phyloP scores from a whole-genome alignment of 1,284 basidiomycete genomes.

The Pyrrhoderma noxium region DNA sequence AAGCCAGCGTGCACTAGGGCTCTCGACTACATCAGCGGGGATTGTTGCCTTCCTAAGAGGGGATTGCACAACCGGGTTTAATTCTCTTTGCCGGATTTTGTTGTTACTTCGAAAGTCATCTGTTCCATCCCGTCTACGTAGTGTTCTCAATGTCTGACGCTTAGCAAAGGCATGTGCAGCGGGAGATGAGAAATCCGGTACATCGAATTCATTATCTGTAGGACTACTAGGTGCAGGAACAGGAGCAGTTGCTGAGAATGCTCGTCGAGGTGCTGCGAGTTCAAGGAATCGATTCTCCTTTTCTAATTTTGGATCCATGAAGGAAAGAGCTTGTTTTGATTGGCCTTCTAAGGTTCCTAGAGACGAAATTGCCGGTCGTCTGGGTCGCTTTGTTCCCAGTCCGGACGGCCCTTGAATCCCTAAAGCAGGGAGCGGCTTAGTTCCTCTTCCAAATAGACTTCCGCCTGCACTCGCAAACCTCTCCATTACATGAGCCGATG shows the following conservation, averaged over 20 bases:
- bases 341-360: slow-evolving; percentile 39
- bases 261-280: slow-evolving; percentile 52
- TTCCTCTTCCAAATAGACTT: slow-evolving; percentile 31
- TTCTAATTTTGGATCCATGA: slow-evolving; percentile 14
- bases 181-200: slow-evolving; percentile 62
- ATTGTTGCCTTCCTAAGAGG: slow-evolving; percentile 13
- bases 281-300: slow-evolving; percentile 24
- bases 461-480: slow-evolving; percentile 39
- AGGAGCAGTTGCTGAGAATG: slow-evolving; percentile 62
- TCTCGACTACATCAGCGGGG: slow-evolving; percentile 28
- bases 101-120: slow-evolving; percentile 55
- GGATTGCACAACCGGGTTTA: slow-evolving; percentile 21
- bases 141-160: slow-evolving; percentile 64
- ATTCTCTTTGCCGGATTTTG: slow-evolving; percentile 31
- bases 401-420: neutral
- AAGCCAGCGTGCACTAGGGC: slow-evolving; percentile 49
- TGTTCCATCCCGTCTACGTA: slow-evolving; percentile 69
- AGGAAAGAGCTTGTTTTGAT: slow-evolving; percentile 31
- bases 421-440: slow-evolving; percentile 23
- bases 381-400: slow-evolving; percentile 43
- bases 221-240: slow-evolving; percentile 29
- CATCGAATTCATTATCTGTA: slow-evolving; percentile 45
- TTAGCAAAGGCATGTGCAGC: slow-evolving; percentile 64
- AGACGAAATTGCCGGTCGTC: slow-evolving; percentile 62
- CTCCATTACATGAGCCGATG: slow-evolving; percentile 56